These are phyloP conservation scores for Pichia scutulata DNA, from an alignment of 805 yeast species.

Conservation along the genomic window DNA sequence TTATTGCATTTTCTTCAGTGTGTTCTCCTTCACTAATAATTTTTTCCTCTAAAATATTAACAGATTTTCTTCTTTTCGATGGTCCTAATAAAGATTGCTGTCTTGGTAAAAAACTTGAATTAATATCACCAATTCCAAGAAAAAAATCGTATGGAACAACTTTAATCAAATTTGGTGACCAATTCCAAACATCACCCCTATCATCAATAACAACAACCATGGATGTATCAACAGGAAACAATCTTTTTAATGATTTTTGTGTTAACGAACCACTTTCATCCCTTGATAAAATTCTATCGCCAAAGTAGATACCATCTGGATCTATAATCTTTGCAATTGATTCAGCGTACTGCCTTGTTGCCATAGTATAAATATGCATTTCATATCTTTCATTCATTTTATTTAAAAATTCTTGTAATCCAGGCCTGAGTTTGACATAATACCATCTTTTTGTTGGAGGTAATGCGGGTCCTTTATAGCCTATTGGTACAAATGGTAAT, in stretches of 20 bases:
- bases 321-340: constrained; percentile 87
- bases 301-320: constrained; percentile 80
- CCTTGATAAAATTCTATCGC: constrained; percentile 83
- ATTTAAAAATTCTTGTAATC: constrained; percentile 64
- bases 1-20: constrained; percentile 20
- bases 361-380: constrained; percentile 96
- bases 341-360: constrained; percentile 87
- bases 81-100: constrained; percentile 57
- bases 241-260: constrained; percentile 76
- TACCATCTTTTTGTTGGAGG: constrained; percentile 69
- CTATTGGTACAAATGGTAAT: constrained; percentile 50
- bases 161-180: constrained; percentile 86
- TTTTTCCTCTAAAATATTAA: constrained; percentile 48
- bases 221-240: constrained; percentile 92
- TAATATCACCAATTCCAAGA: constrained; percentile 96
- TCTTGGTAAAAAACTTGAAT: constrained; percentile 84
- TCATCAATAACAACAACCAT: constrained; percentile 97
- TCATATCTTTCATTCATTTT: constrained; percentile 63
- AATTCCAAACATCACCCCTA: constrained; percentile 98
- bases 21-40: constrained; percentile 17
- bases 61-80: constrained; percentile 48
- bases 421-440: constrained; percentile 89
- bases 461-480: constrained; percentile 53
- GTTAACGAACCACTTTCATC: constrained; percentile 93
- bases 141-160: constrained; percentile 95